Evolutionary conservation across 306 rosid species (phyloP).

Genomic region (Cyamopsis tetragonoloba): DNA sequence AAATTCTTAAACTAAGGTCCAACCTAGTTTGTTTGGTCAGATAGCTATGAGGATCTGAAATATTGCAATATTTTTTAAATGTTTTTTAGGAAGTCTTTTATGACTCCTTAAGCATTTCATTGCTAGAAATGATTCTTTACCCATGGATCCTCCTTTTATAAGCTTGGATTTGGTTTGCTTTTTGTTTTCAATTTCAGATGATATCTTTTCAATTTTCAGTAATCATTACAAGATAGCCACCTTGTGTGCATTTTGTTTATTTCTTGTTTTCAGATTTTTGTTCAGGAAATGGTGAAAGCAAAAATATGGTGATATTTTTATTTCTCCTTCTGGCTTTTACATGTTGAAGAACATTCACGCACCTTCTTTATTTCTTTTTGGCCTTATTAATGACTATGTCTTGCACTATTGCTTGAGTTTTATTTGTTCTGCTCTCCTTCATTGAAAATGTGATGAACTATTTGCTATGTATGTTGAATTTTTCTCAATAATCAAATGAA

Average conservation of each 20-base stretch:
- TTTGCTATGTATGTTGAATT: not conserved
- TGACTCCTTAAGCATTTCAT: constrained; percentile 1
- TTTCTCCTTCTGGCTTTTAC: not conserved
- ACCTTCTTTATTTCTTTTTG: not conserved
- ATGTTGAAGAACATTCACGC: not conserved
- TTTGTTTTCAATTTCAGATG: not conserved
- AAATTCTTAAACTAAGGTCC: not conserved
- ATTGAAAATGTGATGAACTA: not conserved
- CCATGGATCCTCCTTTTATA: not conserved
- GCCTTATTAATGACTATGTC: not conserved
- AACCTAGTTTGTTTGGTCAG: not conserved
- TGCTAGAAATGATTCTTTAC: not conserved
- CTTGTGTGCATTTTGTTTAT: no score
- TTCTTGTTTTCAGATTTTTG: not conserved
- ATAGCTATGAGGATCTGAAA: not conserved
- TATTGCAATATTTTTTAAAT: not conserved
- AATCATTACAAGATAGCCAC: not conserved
- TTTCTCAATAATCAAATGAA: not conserved
- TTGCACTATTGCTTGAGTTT: not conserved
- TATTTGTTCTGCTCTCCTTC: not conserved
- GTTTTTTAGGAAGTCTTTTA: not conserved
- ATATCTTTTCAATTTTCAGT: not conserved
- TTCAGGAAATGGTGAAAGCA: not conserved
- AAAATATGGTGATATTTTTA: not conserved
- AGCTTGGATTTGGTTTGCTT: not conserved